phyloP scores from a whole-genome alignment of 2,329 filamentous ascomycete species.

The Amesomyces nigricolor region DNA sequence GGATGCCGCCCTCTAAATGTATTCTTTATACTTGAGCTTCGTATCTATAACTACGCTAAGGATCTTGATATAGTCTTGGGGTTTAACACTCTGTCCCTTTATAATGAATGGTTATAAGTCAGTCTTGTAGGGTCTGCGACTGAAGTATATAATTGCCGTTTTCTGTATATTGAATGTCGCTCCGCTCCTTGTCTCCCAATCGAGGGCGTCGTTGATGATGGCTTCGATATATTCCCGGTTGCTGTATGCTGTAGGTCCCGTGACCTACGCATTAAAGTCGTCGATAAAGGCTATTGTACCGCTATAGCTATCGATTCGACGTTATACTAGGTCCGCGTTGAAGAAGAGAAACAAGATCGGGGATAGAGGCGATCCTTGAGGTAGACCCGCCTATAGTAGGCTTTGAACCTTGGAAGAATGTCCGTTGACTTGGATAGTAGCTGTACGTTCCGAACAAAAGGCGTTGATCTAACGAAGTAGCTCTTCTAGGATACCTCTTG shows the following conservation, averaged over 20 bases:
- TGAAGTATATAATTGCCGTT: slow-evolving; percentile 9
- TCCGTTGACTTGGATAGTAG: slow-evolving; percentile 10
- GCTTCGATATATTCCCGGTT: slow-evolving; percentile 26
- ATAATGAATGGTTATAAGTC: too few species aligned
- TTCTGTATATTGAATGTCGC: slow-evolving; percentile 8
- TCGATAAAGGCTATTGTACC: slow-evolving; percentile 28
- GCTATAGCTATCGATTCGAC: slow-evolving; percentile 27
- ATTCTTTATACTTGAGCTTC: slow-evolving; percentile 25
- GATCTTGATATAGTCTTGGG: too few species aligned
- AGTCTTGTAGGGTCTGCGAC: too few species aligned
- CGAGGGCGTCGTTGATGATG: slow-evolving; percentile 23
- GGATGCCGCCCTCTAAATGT: slow-evolving; percentile 23
- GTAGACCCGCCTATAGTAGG: slow-evolving; percentile 8
- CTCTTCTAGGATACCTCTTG: slow-evolving; percentile 6
- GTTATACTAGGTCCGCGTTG: slow-evolving; percentile 34
- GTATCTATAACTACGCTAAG: background rate
- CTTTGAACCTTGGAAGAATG: background rate
- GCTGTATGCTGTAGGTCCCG: slow-evolving; percentile 21
- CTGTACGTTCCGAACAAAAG: slow-evolving; percentile 8
- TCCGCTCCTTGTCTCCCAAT: slow-evolving; percentile 27
- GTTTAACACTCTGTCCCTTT: too few species aligned
- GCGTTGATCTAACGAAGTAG: slow-evolving; percentile 5
- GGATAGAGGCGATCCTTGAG: slow-evolving; percentile 9
- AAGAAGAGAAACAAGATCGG: slow-evolving; percentile 29
- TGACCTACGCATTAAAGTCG: slow-evolving; percentile 27